Evolutionary conservation across 2,329 filamentous ascomycete genomes (phyloP), one percentile per base, ranked within the genome.

Genomic region (Diplocarpon mali): DNA sequence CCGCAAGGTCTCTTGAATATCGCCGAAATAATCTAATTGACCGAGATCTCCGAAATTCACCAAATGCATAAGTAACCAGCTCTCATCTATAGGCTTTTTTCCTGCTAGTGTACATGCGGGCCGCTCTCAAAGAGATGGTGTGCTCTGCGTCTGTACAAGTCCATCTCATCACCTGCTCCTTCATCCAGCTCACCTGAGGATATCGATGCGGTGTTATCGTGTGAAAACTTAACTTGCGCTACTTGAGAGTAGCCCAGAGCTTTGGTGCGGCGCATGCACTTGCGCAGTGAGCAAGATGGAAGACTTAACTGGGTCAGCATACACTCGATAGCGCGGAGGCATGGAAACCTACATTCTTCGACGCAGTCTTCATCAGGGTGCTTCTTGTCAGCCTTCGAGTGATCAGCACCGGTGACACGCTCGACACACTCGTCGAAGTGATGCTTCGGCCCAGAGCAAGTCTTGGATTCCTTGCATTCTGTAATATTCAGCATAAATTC

Each of bases 381-480:
- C 69, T 81, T 79, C 68, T 75, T 73, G 59, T 83, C 79, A 4
- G 30, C 32, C 54, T 82, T 76, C 58, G 83, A 77, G 62, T 87
- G 78, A 59, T 73, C 60, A 55, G 68, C 65, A 48, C 62, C 62
- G 50, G 80, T 86, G 58, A 98, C 92, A 61, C 92, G 88, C 78
- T 95, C 89, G 59, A 90, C 88, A 67, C 92, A 98, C 71, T 95
- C 87, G 57, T 96, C 90, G 67, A 84, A 96, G 77, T 98, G 92
- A 76, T 96, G 90, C 80, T 96, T 98, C 64, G 78, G 77, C 48
- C 83, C 81, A 51, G 82, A 75, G 71, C 92, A 98, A 68, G 85
- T 73, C 67, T 83, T 76, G 54, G 88, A 88, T 67, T 90, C 79
- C 68, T 78, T 78, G 78, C 92, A 98, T 64, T 95, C 92, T 96